Conservation (phyloP, 2,329 filamentous ascomycete genomes). For the Pyrenophora teres region DNA sequence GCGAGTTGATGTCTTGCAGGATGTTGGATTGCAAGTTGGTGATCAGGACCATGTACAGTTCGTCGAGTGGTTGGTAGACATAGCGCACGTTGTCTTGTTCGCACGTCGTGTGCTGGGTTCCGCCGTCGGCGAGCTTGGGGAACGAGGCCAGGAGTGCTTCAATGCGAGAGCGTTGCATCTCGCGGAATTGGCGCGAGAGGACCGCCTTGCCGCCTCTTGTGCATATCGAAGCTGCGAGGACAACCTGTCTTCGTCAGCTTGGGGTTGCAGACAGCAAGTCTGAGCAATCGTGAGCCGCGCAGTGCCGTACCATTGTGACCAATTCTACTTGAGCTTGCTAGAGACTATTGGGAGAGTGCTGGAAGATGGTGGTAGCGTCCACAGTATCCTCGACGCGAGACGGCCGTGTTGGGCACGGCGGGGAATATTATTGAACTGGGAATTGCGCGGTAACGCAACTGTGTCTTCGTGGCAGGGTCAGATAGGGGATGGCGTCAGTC, state of each 20-base stretch:
- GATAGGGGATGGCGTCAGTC: not conserved
- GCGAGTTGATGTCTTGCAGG: slow-evolving; percentile 96
- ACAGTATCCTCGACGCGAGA: slow-evolving; percentile 3
- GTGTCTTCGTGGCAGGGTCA: not conserved
- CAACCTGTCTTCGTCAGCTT: slow-evolving; percentile 67
- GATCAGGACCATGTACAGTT: slow-evolving; percentile 99
- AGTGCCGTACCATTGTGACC: slow-evolving; percentile 37
- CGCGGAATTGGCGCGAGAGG: slow-evolving; percentile 94
- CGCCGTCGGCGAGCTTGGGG: slow-evolving; percentile 93
- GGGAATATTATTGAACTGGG: slow-evolving; percentile 24
- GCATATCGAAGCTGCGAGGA: slow-evolving; percentile 98
- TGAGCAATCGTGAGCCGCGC: not conserved
- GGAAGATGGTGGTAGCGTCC: not conserved
- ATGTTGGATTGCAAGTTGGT: slow-evolving; percentile 99
- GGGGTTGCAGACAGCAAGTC: slow-evolving; percentile 7
- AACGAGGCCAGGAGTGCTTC: slow-evolving; percentile 96
- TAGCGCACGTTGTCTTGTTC: slow-evolving; percentile 99
- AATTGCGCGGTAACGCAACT: slow-evolving; percentile 15
- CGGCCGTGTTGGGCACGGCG: slow-evolving; percentile 19
- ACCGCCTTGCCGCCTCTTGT: slow-evolving; percentile 98
- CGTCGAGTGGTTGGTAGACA: slow-evolving; percentile 97
- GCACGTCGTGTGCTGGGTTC: slow-evolving; percentile 96
- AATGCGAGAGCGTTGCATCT: slow-evolving; percentile 95
- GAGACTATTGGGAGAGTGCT: not conserved
- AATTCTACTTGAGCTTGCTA: slow-evolving; percentile 12